Evolutionary conservation across 495 filamentous ascomycete genomes (phyloP).

Genomic region (Chaetomium tenue): DNA sequence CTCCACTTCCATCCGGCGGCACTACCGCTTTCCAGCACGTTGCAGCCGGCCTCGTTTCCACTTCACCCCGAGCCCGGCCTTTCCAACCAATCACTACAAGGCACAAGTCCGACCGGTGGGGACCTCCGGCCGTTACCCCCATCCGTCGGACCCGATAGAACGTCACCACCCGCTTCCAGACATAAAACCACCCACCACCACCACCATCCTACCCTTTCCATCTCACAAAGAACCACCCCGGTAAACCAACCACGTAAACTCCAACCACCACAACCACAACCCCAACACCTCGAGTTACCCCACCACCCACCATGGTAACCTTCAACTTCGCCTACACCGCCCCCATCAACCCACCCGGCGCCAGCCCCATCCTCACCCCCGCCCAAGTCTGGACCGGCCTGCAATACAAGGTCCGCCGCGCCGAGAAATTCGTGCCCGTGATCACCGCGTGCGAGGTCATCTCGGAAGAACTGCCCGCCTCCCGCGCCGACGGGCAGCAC

Average conservation of each 20-base stretch:
- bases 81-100: no score
- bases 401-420: constrained; percentile 40
- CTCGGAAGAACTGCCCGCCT: constrained; percentile 18
- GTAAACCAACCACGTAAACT: no score
- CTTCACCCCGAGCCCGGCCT: no score
- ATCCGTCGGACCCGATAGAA: no score
- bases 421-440: constrained; percentile 43
- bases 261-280: not conserved
- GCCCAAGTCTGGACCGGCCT: constrained; percentile 45
- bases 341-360: constrained; percentile 40
- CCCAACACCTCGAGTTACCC: constrained; percentile 11
- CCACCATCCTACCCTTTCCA: not conserved
- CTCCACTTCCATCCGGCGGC: no score
- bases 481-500: constrained; percentile 19
- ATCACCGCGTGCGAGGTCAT: constrained; percentile 40
- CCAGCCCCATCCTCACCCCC: constrained; percentile 33
- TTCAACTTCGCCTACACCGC: constrained; percentile 45
- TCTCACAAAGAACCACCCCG: not conserved
- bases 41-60: no score
- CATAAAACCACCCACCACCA: not conserved
- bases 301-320: constrained; percentile 32
- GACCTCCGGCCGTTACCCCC: constrained; percentile 11
- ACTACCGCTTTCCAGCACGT: no score
- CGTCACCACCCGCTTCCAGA: not conserved
- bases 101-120: constrained; percentile 3